phyloP scores from a whole-genome alignment of 768 basidiomycete species.

The Kwoniella shandongensis region DNA sequence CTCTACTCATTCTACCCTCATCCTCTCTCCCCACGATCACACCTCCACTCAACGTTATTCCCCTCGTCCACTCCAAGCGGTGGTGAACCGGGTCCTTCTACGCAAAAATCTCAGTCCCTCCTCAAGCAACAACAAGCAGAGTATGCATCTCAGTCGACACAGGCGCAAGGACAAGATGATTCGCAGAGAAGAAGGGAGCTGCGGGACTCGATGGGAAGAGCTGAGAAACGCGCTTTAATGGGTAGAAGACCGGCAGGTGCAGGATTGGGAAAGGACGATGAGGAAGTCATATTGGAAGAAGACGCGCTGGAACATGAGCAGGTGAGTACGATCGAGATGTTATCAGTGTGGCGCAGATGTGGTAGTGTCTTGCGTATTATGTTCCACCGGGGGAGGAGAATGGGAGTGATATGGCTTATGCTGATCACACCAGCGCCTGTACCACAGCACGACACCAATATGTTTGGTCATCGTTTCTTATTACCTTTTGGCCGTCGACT shows the following conservation, averaged over 20 bases:
- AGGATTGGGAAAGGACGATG: constrained; percentile 28
- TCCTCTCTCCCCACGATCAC: constrained; percentile 23
- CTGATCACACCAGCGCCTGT: neutral
- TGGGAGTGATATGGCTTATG: neutral
- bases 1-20: constrained; percentile 40
- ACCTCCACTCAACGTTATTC: constrained; percentile 23
- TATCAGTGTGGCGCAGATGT: neutral
- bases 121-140: neutral
- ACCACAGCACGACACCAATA: constrained; percentile 33
- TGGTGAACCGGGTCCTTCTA: constrained; percentile 15
- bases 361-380: too few relatives aligned
- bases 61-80: neutral
- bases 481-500: constrained; percentile 37
- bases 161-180: neutral
- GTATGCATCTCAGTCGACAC: too few relatives aligned
- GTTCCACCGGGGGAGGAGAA: too few relatives aligned
- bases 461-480: constrained; percentile 46
- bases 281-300: constrained; percentile 40
- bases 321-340: constrained; percentile 21
- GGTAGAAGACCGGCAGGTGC: constrained; percentile 36
- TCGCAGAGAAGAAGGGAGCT: constrained; percentile 1
- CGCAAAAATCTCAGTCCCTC: neutral
- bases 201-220: constrained; percentile 7
- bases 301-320: constrained; percentile 38
- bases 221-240: constrained; percentile 33